Percentiles rank a stretch among this genome's conserved stretches.
Evolutionary conservation across 306 rosid species (phyloP).

Genomic region (Citrullus colocynthis): DNA sequence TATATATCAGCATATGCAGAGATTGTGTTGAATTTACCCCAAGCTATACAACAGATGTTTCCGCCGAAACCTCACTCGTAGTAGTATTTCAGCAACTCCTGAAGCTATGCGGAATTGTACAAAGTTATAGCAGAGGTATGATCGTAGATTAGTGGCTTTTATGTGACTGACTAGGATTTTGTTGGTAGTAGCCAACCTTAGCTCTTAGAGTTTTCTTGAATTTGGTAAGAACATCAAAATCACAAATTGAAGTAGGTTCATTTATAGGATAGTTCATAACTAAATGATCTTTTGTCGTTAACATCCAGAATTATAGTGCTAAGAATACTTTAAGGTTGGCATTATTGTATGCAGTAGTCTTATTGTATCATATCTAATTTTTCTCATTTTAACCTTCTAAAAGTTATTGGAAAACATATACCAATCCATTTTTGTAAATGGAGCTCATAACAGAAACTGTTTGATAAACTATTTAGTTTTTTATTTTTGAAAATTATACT

Average conservation of each 20-base stretch:
- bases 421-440: no score
- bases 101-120: not conserved
- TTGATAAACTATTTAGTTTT: no score
- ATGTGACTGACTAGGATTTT: not conserved
- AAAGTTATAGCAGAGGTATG: not conserved
- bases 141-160: not conserved
- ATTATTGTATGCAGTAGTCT: not conserved
- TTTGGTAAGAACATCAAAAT: not conserved
- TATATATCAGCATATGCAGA: slow-evolving; percentile 88
- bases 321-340: not conserved
- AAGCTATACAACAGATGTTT: slow-evolving; percentile 46
- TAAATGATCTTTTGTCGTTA: not conserved
- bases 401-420: no score
- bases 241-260: not conserved
- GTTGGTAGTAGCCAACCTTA: not conserved
- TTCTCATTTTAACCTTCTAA: not conserved
- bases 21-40: slow-evolving; percentile 72
- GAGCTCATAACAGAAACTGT: no score
- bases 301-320: not conserved
- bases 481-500: no score
- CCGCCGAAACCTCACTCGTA: slow-evolving; percentile 23
- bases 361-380: not conserved
- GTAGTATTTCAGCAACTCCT: slow-evolving; percentile 15
- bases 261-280: not conserved
- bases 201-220: not conserved